These are phyloP conservation scores for Centrapalus pauciflorus DNA, from an alignment of 129 eudicot species.

Conservation along the genomic window DNA sequence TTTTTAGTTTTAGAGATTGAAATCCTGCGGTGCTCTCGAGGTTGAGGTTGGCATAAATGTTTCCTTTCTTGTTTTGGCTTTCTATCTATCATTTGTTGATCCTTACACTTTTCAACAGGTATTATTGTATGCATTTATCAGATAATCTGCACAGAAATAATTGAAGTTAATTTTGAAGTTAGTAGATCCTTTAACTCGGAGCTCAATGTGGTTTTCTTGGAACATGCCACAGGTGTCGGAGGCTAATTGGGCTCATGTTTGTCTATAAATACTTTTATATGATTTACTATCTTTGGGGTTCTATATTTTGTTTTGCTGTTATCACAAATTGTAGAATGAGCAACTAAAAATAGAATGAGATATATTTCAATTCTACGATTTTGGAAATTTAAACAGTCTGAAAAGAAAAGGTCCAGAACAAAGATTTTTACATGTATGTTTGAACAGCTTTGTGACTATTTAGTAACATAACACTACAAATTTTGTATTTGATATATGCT, in stretches of 20 bases:
- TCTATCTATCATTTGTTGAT: background rate
- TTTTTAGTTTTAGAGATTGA: conserved; percentile 1
- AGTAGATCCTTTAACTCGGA: conserved; percentile 1
- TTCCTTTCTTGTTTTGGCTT: background rate
- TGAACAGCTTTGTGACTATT: background rate
- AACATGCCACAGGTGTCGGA: background rate
- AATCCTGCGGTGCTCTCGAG: background rate
- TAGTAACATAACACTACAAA: background rate
- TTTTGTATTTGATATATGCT: background rate
- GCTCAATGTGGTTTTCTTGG: background rate
- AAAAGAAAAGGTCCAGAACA: background rate
- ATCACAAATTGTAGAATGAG: background rate
- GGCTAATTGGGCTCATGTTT: background rate
- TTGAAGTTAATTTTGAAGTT: background rate
- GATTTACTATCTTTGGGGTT: background rate
- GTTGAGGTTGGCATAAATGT: background rate
- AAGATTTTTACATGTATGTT: background rate
- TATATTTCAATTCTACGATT: background rate
- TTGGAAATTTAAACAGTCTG: background rate
- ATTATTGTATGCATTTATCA: background rate
- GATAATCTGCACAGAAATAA: background rate
- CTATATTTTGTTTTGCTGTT: background rate
- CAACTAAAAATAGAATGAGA: background rate
- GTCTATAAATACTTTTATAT: background rate
- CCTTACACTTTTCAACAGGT: background rate